phyloP scores from a whole-genome alignment of 305 asterid genomes.

The Fraxinus albicans region DNA sequence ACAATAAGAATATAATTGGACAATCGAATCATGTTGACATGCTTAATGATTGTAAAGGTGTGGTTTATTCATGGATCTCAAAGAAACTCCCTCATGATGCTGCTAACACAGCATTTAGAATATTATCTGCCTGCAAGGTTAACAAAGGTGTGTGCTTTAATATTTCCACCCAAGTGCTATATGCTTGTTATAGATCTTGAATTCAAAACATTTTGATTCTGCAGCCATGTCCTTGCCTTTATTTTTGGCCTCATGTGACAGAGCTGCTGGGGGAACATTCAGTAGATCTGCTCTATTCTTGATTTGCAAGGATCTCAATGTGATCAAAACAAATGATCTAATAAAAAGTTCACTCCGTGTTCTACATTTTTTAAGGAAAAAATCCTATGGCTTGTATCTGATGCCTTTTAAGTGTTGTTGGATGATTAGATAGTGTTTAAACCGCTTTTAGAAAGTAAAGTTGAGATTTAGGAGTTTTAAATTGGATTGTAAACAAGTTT shows the following conservation, averaged over 20 bases:
- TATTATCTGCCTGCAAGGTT: constrained; percentile 91
- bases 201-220: neutral
- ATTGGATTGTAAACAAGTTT: neutral
- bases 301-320: neutral
- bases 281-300: neutral
- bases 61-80: constrained; percentile 82
- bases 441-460: neutral
- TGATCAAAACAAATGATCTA: neutral
- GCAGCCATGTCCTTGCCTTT: neutral
- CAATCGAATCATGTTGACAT: constrained; percentile 49
- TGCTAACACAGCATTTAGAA: constrained; percentile 77
- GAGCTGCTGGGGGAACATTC: neutral
- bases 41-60: constrained; percentile 89
- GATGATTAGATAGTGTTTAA: neutral
- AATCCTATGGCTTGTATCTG: neutral
- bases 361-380: neutral
- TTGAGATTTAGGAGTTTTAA: neutral
- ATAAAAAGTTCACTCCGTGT: neutral
- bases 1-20: constrained; percentile 55
- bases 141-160: constrained; percentile 64
- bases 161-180: neutral
- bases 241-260: neutral
- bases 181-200: neutral
- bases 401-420: neutral
- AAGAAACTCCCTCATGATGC: constrained; percentile 72